phyloP scores from a whole-genome alignment of 768 basidiomycete genomes.

The Sporobolomyces phaffii region DNA sequence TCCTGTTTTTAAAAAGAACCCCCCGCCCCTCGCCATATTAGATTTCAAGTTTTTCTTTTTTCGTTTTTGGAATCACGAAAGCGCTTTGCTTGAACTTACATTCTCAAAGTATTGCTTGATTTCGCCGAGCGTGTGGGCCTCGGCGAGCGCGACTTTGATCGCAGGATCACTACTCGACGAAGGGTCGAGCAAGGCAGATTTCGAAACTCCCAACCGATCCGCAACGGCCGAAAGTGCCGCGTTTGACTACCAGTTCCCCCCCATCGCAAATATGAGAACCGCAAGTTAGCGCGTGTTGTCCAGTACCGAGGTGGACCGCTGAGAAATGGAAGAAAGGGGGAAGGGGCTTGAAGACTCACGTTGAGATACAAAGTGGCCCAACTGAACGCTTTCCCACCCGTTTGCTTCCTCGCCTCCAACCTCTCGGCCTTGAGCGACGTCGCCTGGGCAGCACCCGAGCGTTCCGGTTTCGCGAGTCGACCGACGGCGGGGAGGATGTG shows the following conservation, averaged over 20 bases:
- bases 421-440: constrained; percentile 56
- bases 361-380: constrained; percentile 97
- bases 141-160: constrained; percentile 90
- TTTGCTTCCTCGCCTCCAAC: constrained; percentile 59
- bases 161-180: constrained; percentile 57
- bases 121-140: constrained; percentile 91
- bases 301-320: no score
- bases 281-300: no score
- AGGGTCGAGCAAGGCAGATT: constrained; percentile 80
- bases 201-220: constrained; percentile 75
- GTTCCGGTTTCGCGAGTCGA: constrained; percentile 45
- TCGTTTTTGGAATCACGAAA: no score
- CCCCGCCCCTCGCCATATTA: no score
- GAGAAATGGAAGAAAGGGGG: constrained; percentile 25
- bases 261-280: no score
- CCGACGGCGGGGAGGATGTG: constrained; percentile 80
- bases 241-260: no score
- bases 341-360: constrained; percentile 58
- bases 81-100: no score
- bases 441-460: constrained; percentile 51
- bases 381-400: constrained; percentile 73
- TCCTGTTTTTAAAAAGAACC: no score
- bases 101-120: constrained; percentile 80
- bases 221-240: constrained; percentile 88
- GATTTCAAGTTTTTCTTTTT: no score